phyloP scores from a whole-genome alignment of 2,329 filamentous ascomycete species.

The Lachnellula subtilissima region DNA sequence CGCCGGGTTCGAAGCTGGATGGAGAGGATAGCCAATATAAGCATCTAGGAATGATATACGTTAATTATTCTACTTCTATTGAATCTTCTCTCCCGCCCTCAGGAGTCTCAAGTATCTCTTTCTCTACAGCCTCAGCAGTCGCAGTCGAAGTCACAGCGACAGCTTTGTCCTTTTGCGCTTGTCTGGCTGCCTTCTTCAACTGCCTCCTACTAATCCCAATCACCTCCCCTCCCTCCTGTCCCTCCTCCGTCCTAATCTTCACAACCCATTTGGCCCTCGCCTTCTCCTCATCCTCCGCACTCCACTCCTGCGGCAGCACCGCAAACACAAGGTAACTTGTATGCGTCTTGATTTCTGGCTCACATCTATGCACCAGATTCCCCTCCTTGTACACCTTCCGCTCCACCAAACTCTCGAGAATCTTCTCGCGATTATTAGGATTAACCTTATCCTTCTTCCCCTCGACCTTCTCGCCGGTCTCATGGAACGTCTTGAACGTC shows the following conservation, averaged over 20 bases:
- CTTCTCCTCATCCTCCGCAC: slow-evolving; percentile 69
- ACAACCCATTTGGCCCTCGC: slow-evolving; percentile 54
- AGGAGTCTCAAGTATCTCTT: too few species aligned
- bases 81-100: too few species aligned
- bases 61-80: too few species aligned
- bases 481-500: slow-evolving; percentile 61
- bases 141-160: background rate
- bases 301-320: slow-evolving; percentile 81
- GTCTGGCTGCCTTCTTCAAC: slow-evolving; percentile 23
- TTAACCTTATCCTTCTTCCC: slow-evolving; percentile 30
- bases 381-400: slow-evolving; percentile 69
- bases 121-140: too few species aligned
- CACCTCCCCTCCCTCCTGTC: slow-evolving; percentile 9
- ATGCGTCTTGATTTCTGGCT: slow-evolving; percentile 89
- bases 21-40: too few species aligned
- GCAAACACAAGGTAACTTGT: slow-evolving; percentile 98
- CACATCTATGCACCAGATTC: slow-evolving; percentile 71
- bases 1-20: too few species aligned
- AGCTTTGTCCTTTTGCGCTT: slow-evolving; percentile 17
- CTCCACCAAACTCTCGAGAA: slow-evolving; percentile 31
- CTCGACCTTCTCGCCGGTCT: slow-evolving; percentile 27
- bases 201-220: slow-evolving; percentile 22
- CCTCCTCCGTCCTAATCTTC: slow-evolving; percentile 17
- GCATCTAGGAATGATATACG: too few species aligned
- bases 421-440: slow-evolving; percentile 30